These are phyloP conservation scores for Silene noctiflora DNA, from an alignment of 179 eudicot genomes.

Conservation along the genomic window DNA sequence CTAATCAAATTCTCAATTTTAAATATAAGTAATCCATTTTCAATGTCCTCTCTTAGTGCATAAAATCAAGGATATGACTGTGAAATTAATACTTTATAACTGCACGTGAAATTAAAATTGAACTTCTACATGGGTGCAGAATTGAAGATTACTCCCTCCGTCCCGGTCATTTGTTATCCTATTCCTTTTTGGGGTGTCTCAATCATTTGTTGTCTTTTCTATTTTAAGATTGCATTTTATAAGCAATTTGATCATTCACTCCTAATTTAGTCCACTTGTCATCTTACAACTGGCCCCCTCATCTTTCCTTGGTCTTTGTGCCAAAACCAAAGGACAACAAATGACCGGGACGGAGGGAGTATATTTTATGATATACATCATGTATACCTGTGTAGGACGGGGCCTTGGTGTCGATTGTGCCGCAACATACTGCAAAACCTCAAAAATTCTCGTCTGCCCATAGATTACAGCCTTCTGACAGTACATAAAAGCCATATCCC, in stretches of 20 bases:
- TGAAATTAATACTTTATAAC: not conserved
- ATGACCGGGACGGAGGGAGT: too few species aligned
- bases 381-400: conserved; percentile 57
- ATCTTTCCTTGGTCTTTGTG: too few species aligned
- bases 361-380: not conserved
- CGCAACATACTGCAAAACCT: conserved; percentile 79
- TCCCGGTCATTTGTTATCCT: too few species aligned
- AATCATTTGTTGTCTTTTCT: too few species aligned
- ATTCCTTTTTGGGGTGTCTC: too few species aligned
- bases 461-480: conserved; percentile 68
- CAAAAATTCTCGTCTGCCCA: conserved; percentile 73
- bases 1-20: not conserved
- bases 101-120: not conserved
- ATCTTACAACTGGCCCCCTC: too few species aligned
- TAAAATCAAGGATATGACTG: too few species aligned
- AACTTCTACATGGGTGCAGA: not conserved
- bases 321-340: too few species aligned
- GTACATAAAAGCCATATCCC: conserved; percentile 66
- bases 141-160: not conserved
- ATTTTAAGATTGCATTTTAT: too few species aligned
- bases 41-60: not conserved
- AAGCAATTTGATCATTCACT: too few species aligned
- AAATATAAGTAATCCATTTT: conserved; percentile 1
- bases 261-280: too few species aligned
- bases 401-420: conserved; percentile 65